Percentiles rank a stretch among this genome's conserved stretches.
Evolutionary conservation across 495 filamentous ascomycete species (phyloP).

Genomic region (Neurospora tetraspora): DNA sequence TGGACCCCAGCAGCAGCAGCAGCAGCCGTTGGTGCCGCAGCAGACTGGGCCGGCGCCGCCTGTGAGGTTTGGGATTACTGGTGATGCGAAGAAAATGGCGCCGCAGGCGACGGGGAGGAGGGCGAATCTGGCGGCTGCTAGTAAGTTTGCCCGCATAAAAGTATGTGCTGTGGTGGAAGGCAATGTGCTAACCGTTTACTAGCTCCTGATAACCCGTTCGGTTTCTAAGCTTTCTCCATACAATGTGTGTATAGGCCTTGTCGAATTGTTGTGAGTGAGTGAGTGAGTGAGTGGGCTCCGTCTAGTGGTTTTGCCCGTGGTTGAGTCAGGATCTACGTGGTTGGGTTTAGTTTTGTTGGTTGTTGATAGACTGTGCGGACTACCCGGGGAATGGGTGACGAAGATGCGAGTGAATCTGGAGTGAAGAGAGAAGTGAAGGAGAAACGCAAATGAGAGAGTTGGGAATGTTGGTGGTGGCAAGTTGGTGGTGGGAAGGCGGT

Average conservation of each 20-base stretch:
- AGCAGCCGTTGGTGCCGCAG: conserved; percentile 63
- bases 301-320: background rate
- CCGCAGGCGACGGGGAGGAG: conserved; percentile 83
- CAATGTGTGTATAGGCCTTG: background rate
- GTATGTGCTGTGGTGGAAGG: background rate
- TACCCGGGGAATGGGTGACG: background rate
- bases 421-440: background rate
- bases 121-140: conserved; percentile 87
- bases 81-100: conserved; percentile 61
- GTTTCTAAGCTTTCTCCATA: conserved; percentile 4
- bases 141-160: conserved; percentile 45
- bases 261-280: background rate
- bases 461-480: background rate
- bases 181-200: background rate
- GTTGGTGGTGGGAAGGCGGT: background rate
- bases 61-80: conserved; percentile 74
- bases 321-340: background rate
- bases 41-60: conserved; percentile 90
- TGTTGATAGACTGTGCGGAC: background rate
- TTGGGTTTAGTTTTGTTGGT: background rate
- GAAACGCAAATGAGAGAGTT: background rate
- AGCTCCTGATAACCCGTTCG: conserved; percentile 20
- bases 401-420: background rate
- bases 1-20: conserved; percentile 42
- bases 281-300: background rate